Conservation (phyloP, 441 rosid species). For the Euphorbia schlechtendalii region DNA sequence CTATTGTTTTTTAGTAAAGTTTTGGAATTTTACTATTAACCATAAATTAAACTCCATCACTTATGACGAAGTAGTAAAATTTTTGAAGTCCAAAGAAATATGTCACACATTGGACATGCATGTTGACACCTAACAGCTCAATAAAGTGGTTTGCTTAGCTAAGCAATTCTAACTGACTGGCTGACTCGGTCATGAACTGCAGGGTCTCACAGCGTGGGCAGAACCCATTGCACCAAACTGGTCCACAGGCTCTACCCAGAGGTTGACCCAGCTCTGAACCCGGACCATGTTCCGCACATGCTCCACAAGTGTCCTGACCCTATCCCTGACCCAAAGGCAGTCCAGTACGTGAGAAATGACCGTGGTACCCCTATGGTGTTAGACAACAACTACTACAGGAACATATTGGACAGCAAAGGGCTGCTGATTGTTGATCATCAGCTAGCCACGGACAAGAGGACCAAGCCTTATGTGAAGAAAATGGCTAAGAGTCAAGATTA, state of each 20-base stretch:
- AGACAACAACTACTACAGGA: constrained; percentile 95
- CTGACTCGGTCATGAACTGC: background rate
- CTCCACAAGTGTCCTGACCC: constrained; percentile 85
- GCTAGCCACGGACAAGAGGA: constrained; percentile 74
- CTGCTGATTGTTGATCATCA: constrained; percentile 85
- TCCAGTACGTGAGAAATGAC: constrained; percentile 96
- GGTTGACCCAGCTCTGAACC: constrained; percentile 73
- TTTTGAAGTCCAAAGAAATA: background rate
- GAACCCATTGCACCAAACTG: constrained; percentile 92
- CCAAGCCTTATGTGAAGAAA: constrained; percentile 84
- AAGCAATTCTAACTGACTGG: too few relatives aligned
- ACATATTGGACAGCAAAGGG: constrained; percentile 90
- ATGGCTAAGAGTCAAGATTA: constrained; percentile 97
- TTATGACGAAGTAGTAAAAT: too few relatives aligned
- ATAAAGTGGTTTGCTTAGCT: too few relatives aligned
- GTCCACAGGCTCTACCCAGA: constrained; percentile 91
- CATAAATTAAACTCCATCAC: too few relatives aligned
- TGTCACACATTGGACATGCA: constrained; percentile 6
- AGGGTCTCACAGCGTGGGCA: constrained; percentile 94
- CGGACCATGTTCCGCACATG: constrained; percentile 80
- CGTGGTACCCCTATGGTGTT: constrained; percentile 86
- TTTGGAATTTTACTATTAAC: too few relatives aligned
- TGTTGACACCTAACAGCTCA: background rate
- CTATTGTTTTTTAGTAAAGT: too few relatives aligned
- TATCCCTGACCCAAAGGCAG: constrained; percentile 92